Conservation (phyloP, 2,329 filamentous ascomycete species). For the Phialocephala sp. region DNA sequence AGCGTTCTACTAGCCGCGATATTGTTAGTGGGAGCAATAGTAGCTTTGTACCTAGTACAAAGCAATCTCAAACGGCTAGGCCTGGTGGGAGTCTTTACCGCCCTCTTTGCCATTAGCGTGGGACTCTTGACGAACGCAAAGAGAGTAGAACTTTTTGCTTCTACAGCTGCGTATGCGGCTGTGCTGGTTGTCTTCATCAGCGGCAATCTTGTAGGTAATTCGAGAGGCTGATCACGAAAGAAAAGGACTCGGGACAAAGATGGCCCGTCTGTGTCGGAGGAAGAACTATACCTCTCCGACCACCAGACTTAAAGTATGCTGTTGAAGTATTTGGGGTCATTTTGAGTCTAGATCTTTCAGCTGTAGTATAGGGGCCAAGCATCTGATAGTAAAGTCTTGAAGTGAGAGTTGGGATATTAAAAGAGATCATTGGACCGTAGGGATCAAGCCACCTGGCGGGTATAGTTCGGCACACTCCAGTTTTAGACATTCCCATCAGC, state of each 20-base stretch:
- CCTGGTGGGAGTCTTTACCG: background rate
- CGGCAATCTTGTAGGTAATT: background rate
- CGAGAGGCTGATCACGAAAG: background rate
- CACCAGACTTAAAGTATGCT: background rate
- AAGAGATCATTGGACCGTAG: too few species aligned
- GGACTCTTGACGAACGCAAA: constrained; percentile 4
- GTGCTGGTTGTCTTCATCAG: constrained; percentile 2
- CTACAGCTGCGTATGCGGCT: constrained; percentile 6
- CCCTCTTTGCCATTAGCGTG: background rate
- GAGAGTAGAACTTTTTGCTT: background rate
- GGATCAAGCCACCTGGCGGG: too few species aligned
- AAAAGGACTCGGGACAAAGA: too few species aligned
- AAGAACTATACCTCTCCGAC: background rate
- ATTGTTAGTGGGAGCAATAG: background rate
- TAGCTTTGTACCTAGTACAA: constrained; percentile 3
- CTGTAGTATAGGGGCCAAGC: too few species aligned
- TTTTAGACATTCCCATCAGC: too few species aligned
- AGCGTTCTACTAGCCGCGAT: background rate
- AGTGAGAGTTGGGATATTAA: too few species aligned
- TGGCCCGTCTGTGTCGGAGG: too few species aligned
- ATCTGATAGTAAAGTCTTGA: too few species aligned
- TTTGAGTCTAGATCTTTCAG: too few species aligned
- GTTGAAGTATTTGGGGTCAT: too few species aligned
- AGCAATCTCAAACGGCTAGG: background rate
- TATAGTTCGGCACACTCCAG: too few species aligned